Evolutionary conservation across 2,329 filamentous ascomycete species (phyloP).

Genomic region (Sclerotinia subarctica): DNA sequence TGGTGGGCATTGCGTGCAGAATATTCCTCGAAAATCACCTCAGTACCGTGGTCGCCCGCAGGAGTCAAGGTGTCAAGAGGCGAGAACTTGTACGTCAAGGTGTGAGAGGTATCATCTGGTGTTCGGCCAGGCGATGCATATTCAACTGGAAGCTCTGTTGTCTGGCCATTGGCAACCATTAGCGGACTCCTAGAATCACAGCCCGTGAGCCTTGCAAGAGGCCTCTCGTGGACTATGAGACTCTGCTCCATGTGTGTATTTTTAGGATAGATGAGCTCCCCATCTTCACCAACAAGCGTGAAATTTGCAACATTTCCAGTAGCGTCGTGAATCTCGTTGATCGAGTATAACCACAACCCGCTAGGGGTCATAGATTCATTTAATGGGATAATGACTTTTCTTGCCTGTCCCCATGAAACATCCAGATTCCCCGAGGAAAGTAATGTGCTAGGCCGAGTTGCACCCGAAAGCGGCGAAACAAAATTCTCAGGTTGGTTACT

Average conservation of each 20-base stretch:
- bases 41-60: slow-evolving; percentile 65
- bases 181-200: slow-evolving; percentile 80
- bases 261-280: slow-evolving; percentile 57
- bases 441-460: slow-evolving; percentile 55
- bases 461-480: slow-evolving; percentile 69
- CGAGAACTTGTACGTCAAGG: slow-evolving; percentile 78
- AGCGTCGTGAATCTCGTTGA: slow-evolving; percentile 89
- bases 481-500: slow-evolving; percentile 89
- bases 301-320: slow-evolving; percentile 86
- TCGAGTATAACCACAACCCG: slow-evolving; percentile 83
- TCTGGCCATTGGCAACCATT: slow-evolving; percentile 74
- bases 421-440: slow-evolving; percentile 60
- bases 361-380: slow-evolving; percentile 82
- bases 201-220: slow-evolving; percentile 65
- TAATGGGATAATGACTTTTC: slow-evolving; percentile 73
- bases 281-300: slow-evolving; percentile 61
- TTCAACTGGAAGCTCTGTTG: slow-evolving; percentile 65
- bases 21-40: slow-evolving; percentile 56
- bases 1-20: slow-evolving; percentile 60
- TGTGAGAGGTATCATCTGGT: slow-evolving; percentile 63
- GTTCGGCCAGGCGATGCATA: slow-evolving; percentile 62
- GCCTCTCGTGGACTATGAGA: slow-evolving; percentile 84
- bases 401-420: slow-evolving; percentile 75
- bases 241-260: slow-evolving; percentile 66
- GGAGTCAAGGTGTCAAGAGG: slow-evolving; percentile 66